Percentiles rank a stretch among this genome's conserved stretches.
Evolutionary conservation across 2,329 filamentous ascomycete genomes (phyloP).

Genomic region (Ophiostoma tasmaniense): DNA sequence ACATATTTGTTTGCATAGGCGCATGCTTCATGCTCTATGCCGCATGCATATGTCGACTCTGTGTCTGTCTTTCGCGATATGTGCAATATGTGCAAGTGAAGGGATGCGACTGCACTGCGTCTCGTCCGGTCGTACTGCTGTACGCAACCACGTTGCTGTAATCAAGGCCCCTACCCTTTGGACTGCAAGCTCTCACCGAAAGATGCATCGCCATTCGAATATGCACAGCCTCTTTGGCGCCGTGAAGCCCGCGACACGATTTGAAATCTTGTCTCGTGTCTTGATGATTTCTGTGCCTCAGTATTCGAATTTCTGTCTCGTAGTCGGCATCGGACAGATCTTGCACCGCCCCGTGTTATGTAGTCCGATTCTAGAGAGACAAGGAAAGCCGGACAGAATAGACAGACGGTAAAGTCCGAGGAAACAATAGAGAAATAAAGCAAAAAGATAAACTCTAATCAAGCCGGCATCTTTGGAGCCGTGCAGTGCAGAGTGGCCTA

Average conservation of each 20-base stretch:
- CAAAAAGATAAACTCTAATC: not conserved
- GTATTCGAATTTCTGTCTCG: not conserved
- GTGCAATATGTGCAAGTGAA: not conserved
- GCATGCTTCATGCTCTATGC: not conserved
- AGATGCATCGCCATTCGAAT: not conserved
- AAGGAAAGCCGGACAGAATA: not conserved
- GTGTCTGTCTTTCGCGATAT: slow-evolving; percentile 3
- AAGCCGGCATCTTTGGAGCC: not conserved
- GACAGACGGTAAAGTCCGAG: not conserved
- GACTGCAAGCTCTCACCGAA: not conserved
- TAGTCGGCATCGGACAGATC: not conserved
- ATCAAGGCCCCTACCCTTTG: not conserved
- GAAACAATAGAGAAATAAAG: not conserved
- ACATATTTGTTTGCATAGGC: slow-evolving; percentile 5
- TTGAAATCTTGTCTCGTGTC: not conserved
- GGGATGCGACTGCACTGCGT: not conserved
- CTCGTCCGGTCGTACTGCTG: not conserved
- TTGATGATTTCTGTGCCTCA: too few relatives aligned
- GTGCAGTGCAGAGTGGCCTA: not conserved
- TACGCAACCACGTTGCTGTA: not conserved
- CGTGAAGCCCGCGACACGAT: not conserved
- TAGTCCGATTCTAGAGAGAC: not conserved
- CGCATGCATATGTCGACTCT: not conserved
- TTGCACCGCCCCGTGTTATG: not conserved
- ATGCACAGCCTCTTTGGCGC: not conserved